Evolutionary conservation across 2,329 filamentous ascomycete species (phyloP), one percentile per base, ranked within the genome.

Genomic region (Myriosclerotinia curreyana): DNA sequence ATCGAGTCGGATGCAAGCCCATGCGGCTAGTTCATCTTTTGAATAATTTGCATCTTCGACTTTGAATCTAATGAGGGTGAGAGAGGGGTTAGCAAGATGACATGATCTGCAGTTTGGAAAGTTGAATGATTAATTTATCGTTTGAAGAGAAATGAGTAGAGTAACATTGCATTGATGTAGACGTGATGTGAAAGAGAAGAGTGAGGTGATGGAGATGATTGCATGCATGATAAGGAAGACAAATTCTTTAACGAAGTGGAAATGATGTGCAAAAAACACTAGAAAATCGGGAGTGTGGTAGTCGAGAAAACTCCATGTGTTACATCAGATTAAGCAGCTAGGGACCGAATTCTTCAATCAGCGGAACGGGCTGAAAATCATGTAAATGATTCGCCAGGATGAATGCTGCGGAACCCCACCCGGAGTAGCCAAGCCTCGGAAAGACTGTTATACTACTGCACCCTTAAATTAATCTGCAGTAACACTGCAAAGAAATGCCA

Each of bases 1-100:
- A 76, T 97, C 92, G 28, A 98, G 83, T 48, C 92, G 83, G 70
- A 96, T 87, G 73, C 92, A 96, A 1, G 90, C 87, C 95, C 95
- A 98, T 3, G 89, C 92, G 14, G 92, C 88, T 64, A 96, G 76
- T 65, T 89, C 84, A 72, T 98, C 92, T 67, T 83, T 83, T 5
- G 88, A 86, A 69, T 93, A 84, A 75, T 94, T 89, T 70, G 96
- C 89, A 74, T 98, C 91, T 76, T 92, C 89, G 69, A 98, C 82
- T 71, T 96, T 92, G 80, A 98, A 91, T 58, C 74, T 75, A 54
- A 54, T 15, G 14, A 17, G 44, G 36, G 52, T n/a, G 22, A 40
- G 42, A 28, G 22, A 40, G 20, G 38, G 53, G 17, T 61, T 55
- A 64, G 62, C 36, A 53, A 44, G 5, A 7, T 31, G 25, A 12